A percentile compares a stretch with the other conserved stretches of the same genome.
phyloP scores from a whole-genome alignment of 2,329 filamentous ascomycete species.

The Alternaria novae-zelandiae region DNA sequence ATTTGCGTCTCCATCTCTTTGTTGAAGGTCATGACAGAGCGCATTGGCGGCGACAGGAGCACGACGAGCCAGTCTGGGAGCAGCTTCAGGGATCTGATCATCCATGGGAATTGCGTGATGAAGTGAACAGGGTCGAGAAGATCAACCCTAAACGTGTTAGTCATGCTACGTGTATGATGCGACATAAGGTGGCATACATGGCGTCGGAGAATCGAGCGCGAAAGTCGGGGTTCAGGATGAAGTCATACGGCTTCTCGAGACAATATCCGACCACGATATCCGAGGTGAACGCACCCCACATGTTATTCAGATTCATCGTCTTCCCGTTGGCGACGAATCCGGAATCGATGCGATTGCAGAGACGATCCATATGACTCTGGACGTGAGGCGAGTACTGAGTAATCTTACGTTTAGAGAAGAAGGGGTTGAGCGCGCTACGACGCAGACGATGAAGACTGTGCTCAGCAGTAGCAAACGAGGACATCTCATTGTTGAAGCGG shows the following conservation, averaged over 20 bases:
- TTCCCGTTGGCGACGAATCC: not conserved
- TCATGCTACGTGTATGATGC: not conserved
- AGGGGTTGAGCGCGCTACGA: constrained; percentile 26
- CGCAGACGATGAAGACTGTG: constrained; percentile 6
- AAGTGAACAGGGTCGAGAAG: not conserved
- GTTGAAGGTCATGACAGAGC: not conserved
- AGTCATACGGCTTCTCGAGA: not conserved
- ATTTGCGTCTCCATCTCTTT: not conserved
- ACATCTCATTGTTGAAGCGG: not conserved
- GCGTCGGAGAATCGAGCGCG: not conserved
- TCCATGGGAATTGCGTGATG: not conserved
- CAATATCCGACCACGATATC: not conserved
- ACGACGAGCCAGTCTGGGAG: not conserved
- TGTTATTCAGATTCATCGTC: not conserved
- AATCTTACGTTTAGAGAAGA: constrained; percentile 7
- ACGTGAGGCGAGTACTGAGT: not conserved
- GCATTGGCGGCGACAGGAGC: not conserved
- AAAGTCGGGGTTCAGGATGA: not conserved
- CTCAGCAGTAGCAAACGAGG: not conserved
- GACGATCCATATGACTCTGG: not conserved
- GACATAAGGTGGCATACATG: not conserved
- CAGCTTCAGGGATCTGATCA: not conserved
- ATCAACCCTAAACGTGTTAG: not conserved
- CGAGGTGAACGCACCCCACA: not conserved
- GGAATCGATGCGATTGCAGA: not conserved